phyloP scores from a whole-genome alignment of 176 grass and related monocot genomes.

The Zoysia pacifica region DNA sequence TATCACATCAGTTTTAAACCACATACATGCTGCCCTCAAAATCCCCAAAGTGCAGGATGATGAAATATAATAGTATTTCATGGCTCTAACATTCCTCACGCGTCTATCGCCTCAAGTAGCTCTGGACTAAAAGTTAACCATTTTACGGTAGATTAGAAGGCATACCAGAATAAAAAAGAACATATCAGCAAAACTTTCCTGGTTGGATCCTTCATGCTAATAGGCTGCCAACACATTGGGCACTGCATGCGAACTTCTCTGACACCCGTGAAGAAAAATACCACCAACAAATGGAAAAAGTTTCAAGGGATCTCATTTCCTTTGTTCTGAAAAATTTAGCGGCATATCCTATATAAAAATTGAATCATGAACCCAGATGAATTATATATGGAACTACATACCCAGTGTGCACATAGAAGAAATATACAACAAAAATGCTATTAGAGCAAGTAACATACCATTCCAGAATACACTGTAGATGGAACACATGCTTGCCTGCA shows the following conservation, averaged over 20 bases:
- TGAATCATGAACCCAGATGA: background rate
- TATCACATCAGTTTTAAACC: no score
- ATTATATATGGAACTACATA: constrained; percentile 25
- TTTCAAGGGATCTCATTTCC: background rate
- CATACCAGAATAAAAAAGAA: constrained; percentile 13
- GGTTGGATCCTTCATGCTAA: constrained; percentile 84
- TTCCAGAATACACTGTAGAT: constrained; percentile 99
- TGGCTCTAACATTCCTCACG: constrained; percentile 70
- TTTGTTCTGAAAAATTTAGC: constrained; percentile 22
- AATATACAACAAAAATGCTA: no score
- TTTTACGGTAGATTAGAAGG: constrained; percentile 13
- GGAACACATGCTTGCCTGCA: constrained; percentile 91
- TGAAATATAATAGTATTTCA: constrained; percentile 62
- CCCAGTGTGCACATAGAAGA: background rate
- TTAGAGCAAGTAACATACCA: constrained; percentile 57
- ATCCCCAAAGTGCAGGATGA: constrained; percentile 78
- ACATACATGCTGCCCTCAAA: constrained; percentile 83
- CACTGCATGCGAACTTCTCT: constrained; percentile 97
- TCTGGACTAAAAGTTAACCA: constrained; percentile 62
- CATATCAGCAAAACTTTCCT: constrained; percentile 52
- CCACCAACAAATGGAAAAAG: no score
- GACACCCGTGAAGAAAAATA: constrained; percentile 68
- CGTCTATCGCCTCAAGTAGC: constrained; percentile 72
- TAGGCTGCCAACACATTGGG: constrained; percentile 92
- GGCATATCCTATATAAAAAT: background rate